Base-by-base conservation (phyloP, 2,329 filamentous ascomycete genomes). In the Neurospora crassa region DNA sequence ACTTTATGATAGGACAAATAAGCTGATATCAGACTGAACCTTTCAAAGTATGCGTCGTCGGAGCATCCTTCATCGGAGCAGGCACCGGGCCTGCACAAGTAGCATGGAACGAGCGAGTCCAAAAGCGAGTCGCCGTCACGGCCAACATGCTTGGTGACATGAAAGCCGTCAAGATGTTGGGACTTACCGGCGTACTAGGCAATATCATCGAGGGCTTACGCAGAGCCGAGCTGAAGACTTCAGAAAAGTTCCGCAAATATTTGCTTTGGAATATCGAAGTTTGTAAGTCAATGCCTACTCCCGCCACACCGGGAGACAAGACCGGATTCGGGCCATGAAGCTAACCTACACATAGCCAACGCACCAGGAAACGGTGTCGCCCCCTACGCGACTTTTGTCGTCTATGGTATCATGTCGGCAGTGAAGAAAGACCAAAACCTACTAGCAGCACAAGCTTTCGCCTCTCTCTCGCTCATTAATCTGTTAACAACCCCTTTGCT, bases 121-220 rank as follows among this genome's bases (percentile, higher is more conserved):
- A 85, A 74, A 77, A 80, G 47, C 81, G 83, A 5, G 79, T 85
- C 5, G 78, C 79, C 5, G 77, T 81, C 4, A 85, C 83, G 0
- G 77, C 79, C 1, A 77, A 77, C 3, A 79, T 83, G 76, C 78
- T 85, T 0, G 78, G 78, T n/a, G 80, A 82, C 2, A 83, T 85
- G 78, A 83, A 83, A 72, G 79, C 81, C 37, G 78, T 85, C 29
- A 85, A 84, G 74, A 84, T 84, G 79, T 78, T 81, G 14, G 82
- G 82, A 0, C 73, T 81, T 0, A 69, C 76, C 0, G 68, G 71
- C 1, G 71, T 77, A 1, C 75, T 80, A 40, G 74, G 74, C 1
- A 72, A 70, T 1, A 76, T 76, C 0, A 75, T 81, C 6, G 74
- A 77, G 24, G 71, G 73, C 3, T 70, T 79, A 67, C 74, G 80